Evolutionary conservation across 331 rosid species (phyloP).

Genomic region (Pyracantha coccinea): DNA sequence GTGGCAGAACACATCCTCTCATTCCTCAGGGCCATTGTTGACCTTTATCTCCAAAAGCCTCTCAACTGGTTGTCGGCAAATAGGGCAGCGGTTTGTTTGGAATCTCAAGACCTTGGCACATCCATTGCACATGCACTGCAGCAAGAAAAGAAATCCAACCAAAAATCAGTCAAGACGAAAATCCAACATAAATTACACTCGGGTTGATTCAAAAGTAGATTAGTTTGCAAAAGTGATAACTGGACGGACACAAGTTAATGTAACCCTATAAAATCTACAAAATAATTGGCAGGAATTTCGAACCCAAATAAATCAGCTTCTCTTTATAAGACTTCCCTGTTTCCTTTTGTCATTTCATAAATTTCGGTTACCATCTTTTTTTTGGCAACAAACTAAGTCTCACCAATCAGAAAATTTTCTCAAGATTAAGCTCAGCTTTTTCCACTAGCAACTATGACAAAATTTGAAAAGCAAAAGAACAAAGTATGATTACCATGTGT

Average conservation of each 20-base stretch:
- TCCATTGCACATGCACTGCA: conserved; percentile 90
- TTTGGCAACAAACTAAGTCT: background rate
- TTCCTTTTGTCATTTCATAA: too few relatives aligned
- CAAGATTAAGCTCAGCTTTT: background rate
- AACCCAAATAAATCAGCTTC: too few relatives aligned
- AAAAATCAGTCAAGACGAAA: background rate
- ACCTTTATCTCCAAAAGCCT: conserved; percentile 91
- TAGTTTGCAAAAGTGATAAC: background rate
- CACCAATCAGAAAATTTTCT: background rate
- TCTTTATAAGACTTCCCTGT: too few relatives aligned
- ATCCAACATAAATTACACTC: background rate
- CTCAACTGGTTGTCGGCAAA: conserved; percentile 92
- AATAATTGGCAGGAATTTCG: background rate
- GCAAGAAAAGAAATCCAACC: conserved; percentile 1
- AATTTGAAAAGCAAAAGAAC: background rate
- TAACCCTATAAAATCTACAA: background rate
- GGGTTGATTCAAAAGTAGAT: background rate
- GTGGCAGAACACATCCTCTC: conserved; percentile 18
- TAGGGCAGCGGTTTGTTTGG: conserved; percentile 88
- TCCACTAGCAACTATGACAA: background rate
- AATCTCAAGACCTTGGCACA: conserved; percentile 86
- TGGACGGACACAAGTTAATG: background rate
- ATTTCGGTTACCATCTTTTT: background rate
- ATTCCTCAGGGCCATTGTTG: conserved; percentile 46
- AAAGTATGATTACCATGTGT: conserved; percentile 68